Evolutionary conservation across 75 land plant species (phyloP), one percentile per base, ranked within the genome.

Genomic region (Ceratopteris richardii): DNA sequence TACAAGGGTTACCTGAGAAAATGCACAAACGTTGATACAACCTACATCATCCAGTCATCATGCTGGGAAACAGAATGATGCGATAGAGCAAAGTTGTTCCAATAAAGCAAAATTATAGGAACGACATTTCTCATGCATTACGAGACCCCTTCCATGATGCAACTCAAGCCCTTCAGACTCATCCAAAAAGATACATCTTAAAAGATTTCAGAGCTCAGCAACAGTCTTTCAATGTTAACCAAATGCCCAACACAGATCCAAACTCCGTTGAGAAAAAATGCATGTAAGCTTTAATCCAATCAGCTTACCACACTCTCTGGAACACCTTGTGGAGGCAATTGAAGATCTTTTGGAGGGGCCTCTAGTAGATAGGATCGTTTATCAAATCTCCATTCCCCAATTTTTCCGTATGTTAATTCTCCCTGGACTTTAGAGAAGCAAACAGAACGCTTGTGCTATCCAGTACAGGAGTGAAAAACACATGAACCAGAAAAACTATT

Each of bases 271-370:
- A 17, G 51, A 9, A 48, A 40, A 48, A 48, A 48, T 17, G 51
- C 13, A 52, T 2, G 28, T 52, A 19, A 19, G 5, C 2, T 52
- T 19, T 3, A 52, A 2, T 22, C 1, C 29, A 52, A 33, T 33
- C 37, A 33, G 37, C 80, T 54, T 81, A 81, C 83, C 77, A 77
- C 83, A 60, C 75, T 81, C 62, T 81, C 83, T 25, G 83, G 83
- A 24, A 77, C 80, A 28, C 80, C 83, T 29, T 72, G 77, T 41
- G 83, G 83, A 20, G 83, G 83, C 47, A 81, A 23, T 9, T 80
- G 56, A n/a, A 72, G 55, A 59, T 80, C 76, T 39, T 56, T 75
- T 26, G 82, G 82, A 30, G 78, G 79, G 9, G 78, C 72, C 29
- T 67, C 72, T 27, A 11, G n/a, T 27, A 67, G 30, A 52, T 59